Percentiles rank a stretch among this genome's conserved stretches.
Conservation (phyloP, 2,329 filamentous ascomycete species). For the Pestalotiopsis sp. region DNA sequence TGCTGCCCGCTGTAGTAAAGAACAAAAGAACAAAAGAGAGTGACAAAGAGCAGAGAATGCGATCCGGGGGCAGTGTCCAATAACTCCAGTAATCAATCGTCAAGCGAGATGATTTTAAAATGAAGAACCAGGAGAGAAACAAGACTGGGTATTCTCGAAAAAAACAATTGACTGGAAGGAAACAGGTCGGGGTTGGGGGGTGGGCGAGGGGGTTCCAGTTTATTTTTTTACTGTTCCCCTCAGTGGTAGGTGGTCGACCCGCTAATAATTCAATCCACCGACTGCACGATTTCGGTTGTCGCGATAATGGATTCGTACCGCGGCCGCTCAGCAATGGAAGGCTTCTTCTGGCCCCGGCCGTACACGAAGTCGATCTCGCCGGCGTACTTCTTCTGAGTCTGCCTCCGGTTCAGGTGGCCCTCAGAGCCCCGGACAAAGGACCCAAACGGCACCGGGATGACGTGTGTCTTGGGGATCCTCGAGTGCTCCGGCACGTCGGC, state of each 20-base stretch:
- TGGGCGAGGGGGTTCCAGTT: neutral
- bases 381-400: constrained; percentile 10
- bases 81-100: neutral
- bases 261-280: constrained; percentile 6
- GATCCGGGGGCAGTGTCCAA: neutral
- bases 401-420: constrained; percentile 9
- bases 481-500: constrained; percentile 10
- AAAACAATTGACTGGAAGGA: neutral
- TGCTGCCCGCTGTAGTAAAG: too few species aligned
- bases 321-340: neutral
- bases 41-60: neutral
- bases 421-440: constrained; percentile 10
- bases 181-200: neutral
- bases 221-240: neutral
- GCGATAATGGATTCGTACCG: constrained; percentile 14
- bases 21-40: neutral
- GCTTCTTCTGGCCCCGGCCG: constrained; percentile 1
- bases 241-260: neutral
- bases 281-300: constrained; percentile 9
- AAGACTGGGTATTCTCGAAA: neutral
- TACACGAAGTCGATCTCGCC: constrained; percentile 11
- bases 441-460: constrained; percentile 7
- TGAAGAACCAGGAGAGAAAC: neutral
- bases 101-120: neutral
- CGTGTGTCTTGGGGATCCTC: constrained; percentile 1